Evolutionary conservation across 257 asterid genomes (phyloP), one percentile per base, ranked within the genome.

Genomic region (Pogostemon cablin): DNA sequence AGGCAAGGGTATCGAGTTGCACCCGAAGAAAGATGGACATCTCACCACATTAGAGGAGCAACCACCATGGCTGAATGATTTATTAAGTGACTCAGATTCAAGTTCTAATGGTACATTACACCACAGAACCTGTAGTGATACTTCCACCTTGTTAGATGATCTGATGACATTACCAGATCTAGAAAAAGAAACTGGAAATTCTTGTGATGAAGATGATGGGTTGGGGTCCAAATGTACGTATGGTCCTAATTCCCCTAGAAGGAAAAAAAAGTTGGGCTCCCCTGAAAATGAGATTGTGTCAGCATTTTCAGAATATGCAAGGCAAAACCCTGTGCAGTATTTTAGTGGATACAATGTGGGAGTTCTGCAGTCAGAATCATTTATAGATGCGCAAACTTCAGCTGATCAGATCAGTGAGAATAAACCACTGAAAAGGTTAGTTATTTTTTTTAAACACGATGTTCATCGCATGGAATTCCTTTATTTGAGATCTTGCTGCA

Each of bases 171-270:
- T 79, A 61, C 68, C 81, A 65, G 74, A 63, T 76, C 77, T 81
- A 2, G 78, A 70, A 47, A 62, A 73, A 15, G 84, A 82, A 76
- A 70, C 71, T 32, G 73, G 49, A 44, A 82, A 72, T 17, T 71
- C 87, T 65, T 63, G 78, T 77, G 92, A 71, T 73, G 71, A 79
- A 17, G 83, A 78, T 78, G 79, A 75, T 48, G 84, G 79, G 38
- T 63, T 81, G 57, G 93, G 81, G 72, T 80, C 90, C 48, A 78
- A 81, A 58, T 78, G 95, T 58, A 64, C 64, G 15, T 90, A 88
- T 69, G 97, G 97, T 65, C 97, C 97, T 38, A 88, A 88, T 81
- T 90, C 97, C 11, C 97, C 97, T 10, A 83, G 96, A 72, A 81
- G 85, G 43, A 88, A 78, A 80, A 81, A 77, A 72, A 82, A 82